Evolutionary conservation across 2,329 filamentous ascomycete species (phyloP).

Genomic region (Ascosphaera apis): DNA sequence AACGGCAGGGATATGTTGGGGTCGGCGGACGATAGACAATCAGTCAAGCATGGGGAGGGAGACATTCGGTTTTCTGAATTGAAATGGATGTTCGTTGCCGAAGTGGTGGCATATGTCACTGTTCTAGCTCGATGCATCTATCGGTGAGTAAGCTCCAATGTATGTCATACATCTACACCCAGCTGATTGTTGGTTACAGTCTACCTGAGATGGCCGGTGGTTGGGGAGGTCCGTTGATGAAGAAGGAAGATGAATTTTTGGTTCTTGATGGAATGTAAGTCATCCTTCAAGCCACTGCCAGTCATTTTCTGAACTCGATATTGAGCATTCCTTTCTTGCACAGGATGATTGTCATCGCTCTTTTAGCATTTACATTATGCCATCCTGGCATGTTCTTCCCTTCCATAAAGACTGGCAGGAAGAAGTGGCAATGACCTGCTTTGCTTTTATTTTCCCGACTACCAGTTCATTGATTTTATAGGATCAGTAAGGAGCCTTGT

Average conservation of each 20-base stretch:
- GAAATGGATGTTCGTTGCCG: conserved; percentile 10
- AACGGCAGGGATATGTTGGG: not conserved
- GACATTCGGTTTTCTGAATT: too few species aligned
- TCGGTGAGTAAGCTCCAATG: conserved; percentile 12
- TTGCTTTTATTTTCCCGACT: too few species aligned
- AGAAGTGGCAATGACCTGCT: too few species aligned
- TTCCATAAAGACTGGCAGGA: too few species aligned
- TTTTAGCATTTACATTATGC: conserved; percentile 18
- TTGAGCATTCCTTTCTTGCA: conserved; percentile 3
- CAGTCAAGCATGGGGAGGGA: too few species aligned
- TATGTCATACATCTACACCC: not conserved
- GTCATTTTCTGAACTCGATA: not conserved
- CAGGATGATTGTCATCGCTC: conserved; percentile 24
- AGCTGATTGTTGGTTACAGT: conserved; percentile 10
- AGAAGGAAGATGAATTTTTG: conserved; percentile 24
- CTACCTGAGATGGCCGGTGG: conserved; percentile 28
- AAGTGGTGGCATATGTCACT: conserved; percentile 16
- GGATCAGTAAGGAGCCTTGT: too few species aligned
- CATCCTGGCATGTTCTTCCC: conserved; percentile 25
- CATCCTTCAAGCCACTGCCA: not conserved
- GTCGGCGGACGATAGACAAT: conserved; percentile 1
- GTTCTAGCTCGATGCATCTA: conserved; percentile 22
- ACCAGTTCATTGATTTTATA: too few species aligned
- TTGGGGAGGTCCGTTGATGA: conserved; percentile 25
- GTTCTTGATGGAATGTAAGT: conserved; percentile 26